Base-by-base conservation (phyloP, 805 yeast species). In the Lachancea sp. region DNA sequence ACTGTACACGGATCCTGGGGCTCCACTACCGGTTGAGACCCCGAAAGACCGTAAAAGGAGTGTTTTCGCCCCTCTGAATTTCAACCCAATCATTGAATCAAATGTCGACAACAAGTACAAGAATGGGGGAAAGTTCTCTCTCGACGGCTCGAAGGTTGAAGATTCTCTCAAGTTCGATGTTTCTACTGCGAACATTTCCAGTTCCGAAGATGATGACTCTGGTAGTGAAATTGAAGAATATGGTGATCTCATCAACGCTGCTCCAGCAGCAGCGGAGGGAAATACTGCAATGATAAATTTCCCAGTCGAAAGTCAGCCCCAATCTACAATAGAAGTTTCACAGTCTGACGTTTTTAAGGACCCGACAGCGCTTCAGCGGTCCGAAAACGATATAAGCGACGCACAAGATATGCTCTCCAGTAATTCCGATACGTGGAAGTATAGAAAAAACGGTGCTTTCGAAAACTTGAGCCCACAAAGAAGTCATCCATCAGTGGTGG, bases 101-200 rank as follows among this genome's bases (percentile, higher is more conserved):
- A 79, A 77, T 47, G 81, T 91, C 33, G 98, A 91, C 59, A 79
- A 85, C 46, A 91, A 91, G 57, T 91, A 91, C 56, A 82, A 82
- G 11, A 74, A 75, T 51, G 99, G 99, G 5, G 99, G 99, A 1
- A 85, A 90, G 57, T 91, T 85, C 59, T 89, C 81, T 1, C 50
- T 63, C 16, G 54, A 58, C 36, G 62, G 64, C 3, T 45, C 49
- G 12, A 57, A 55, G 31, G 57, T 51, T 16, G 66, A 63, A 16
- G 67, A 62, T 42, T 56, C 65, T 0, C 37, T 63, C 13, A 60
- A 56, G 27, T 63, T 63, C 46, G 65, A 60, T 39, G 53, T 61
- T 8, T 59, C 65, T 0, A 58, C 54, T 2, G 60, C 54, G 9
- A 58, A 56, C 26, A 44, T 62, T 4, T 59, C 66, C 2, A 59